Conservation (phyloP, 2,329 filamentous ascomycete species). For the Dothistroma pini region DNA sequence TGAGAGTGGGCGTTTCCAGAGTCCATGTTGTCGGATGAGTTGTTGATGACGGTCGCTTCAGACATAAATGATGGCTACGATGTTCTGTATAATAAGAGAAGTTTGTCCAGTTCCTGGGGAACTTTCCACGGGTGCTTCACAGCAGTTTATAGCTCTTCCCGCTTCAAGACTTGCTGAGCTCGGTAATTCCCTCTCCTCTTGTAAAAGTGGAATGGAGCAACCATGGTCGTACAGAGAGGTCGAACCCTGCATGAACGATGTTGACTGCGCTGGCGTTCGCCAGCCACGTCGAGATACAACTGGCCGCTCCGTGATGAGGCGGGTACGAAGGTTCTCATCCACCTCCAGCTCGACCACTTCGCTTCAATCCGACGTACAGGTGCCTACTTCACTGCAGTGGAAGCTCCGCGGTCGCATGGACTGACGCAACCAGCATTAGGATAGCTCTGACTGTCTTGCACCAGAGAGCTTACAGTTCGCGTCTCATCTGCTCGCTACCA, state of each 20-base stretch:
- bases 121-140: neutral
- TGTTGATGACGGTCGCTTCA: constrained; percentile 3
- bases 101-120: too few relatives aligned
- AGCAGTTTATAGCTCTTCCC: neutral
- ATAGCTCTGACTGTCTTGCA: neutral
- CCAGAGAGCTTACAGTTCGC: neutral
- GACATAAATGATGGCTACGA: neutral
- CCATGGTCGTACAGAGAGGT: neutral
- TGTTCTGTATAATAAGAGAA: neutral
- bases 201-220: neutral
- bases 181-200: neutral
- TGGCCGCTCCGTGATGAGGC: neutral
- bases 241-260: neutral
- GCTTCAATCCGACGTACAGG: neutral
- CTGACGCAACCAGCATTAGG: neutral
- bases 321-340: neutral
- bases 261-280: neutral
- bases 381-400: neutral
- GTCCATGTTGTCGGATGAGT: neutral
- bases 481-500: neutral
- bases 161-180: neutral
- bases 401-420: neutral
- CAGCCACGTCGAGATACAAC: neutral
- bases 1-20: neutral
- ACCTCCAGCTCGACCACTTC: neutral